A percentile compares a stretch with the other conserved stretches of the same genome.
Evolutionary conservation across 1,284 basidiomycete genomes (phyloP).

Genomic region (Ganoderma leucocontextum): DNA sequence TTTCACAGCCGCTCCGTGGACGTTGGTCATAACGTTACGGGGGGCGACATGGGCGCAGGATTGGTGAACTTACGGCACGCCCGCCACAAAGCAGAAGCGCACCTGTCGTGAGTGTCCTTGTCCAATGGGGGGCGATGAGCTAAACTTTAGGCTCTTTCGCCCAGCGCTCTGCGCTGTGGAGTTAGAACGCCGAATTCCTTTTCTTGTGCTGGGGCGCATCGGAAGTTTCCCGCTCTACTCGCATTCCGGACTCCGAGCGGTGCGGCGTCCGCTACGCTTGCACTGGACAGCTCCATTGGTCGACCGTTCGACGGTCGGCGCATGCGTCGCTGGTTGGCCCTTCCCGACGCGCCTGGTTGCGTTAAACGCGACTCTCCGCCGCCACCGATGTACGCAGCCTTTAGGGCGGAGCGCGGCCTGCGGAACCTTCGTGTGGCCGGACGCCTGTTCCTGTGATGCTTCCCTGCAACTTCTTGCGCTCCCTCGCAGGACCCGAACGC

Average conservation of each 20-base stretch:
- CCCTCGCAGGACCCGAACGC: not conserved
- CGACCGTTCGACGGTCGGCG: not conserved
- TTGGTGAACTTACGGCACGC: slow-evolving; percentile 1
- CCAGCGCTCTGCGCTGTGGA: not conserved
- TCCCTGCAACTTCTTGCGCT: not conserved
- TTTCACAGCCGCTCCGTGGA: not conserved
- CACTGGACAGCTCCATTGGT: not conserved
- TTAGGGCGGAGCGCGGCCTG: not conserved
- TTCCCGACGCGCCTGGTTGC: not conserved
- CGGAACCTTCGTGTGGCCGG: slow-evolving; percentile 2
- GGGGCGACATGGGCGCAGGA: not conserved
- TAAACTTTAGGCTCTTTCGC: not conserved
- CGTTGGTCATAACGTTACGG: slow-evolving; percentile 7
- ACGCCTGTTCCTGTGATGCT: not conserved
- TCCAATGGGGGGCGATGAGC: not conserved
- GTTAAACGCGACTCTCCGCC: not conserved
- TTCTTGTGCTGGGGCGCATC: not conserved
- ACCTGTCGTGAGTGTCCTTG: not conserved
- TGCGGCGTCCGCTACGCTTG: not conserved
- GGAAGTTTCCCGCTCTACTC: slow-evolving; percentile 5
- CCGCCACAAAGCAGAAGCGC: slow-evolving; percentile 11
- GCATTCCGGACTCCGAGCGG: slow-evolving; percentile 1
- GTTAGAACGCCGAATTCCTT: not conserved
- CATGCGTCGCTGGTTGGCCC: not conserved
- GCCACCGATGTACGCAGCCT: slow-evolving; percentile 7